phyloP scores from a whole-genome alignment of 768 basidiomycete species.

The Mycena haematopus region DNA sequence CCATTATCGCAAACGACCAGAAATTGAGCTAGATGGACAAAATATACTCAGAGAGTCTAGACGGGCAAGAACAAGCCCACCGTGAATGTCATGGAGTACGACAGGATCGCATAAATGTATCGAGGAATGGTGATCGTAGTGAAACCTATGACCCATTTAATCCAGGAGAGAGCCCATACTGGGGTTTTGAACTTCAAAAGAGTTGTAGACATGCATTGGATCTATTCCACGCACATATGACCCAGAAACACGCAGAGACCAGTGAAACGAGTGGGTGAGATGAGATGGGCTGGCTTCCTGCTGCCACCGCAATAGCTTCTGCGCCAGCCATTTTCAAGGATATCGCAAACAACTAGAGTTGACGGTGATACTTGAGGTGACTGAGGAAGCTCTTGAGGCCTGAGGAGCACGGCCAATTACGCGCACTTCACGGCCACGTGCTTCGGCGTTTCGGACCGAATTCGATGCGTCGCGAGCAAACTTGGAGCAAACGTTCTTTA shows the following conservation, averaged over 20 bases:
- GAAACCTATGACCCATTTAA: slow-evolving; percentile 75
- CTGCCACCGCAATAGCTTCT: neutral
- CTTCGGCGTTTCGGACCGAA: neutral
- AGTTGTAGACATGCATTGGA: slow-evolving; percentile 12
- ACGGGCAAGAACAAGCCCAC: slow-evolving; percentile 46
- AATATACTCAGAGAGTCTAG: slow-evolving; percentile 10
- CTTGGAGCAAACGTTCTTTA: neutral
- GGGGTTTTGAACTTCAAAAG: slow-evolving; percentile 14
- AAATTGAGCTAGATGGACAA: slow-evolving; percentile 74
- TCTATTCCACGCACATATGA: slow-evolving; percentile 63
- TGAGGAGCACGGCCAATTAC: neutral
- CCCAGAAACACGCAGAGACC: slow-evolving; percentile 85
- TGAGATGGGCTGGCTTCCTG: slow-evolving; percentile 6
- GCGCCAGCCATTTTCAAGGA: neutral
- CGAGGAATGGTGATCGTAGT: slow-evolving; percentile 84
- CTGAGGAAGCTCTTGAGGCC: too few species aligned
- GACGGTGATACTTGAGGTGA: too few species aligned
- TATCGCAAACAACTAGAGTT: neutral
- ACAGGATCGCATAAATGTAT: slow-evolving; percentile 77
- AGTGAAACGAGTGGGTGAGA: slow-evolving; percentile 78
- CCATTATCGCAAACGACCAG: slow-evolving; percentile 86
- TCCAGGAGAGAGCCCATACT: slow-evolving; percentile 89
- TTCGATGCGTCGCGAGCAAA: neutral
- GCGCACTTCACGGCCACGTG: neutral
- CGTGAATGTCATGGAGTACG: slow-evolving; percentile 89